Evolutionary conservation across 176 grass and related monocot species (phyloP).

Genomic region (Puya raimondii): DNA sequence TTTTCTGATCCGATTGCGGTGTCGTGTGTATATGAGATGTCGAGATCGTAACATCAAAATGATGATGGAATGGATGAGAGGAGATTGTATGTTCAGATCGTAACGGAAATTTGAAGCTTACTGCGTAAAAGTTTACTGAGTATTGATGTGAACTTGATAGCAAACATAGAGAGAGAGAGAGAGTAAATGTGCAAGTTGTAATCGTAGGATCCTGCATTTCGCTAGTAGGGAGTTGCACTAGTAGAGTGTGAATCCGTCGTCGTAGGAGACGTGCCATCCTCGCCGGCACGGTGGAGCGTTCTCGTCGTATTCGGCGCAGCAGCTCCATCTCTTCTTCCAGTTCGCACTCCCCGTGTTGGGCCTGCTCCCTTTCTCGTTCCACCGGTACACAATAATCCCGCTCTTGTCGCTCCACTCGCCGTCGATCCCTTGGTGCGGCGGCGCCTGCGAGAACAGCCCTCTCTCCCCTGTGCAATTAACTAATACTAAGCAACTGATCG

Average conservation of each 20-base stretch:
- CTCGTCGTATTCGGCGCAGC: slow-evolving; percentile 60
- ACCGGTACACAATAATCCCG: slow-evolving; percentile 66
- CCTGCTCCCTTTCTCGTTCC: slow-evolving; percentile 45
- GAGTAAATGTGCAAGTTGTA: too few species aligned
- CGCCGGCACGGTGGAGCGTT: slow-evolving; percentile 44
- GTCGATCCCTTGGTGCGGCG: slow-evolving; percentile 75
- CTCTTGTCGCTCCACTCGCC: slow-evolving; percentile 84
- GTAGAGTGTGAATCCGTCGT: slow-evolving; percentile 65
- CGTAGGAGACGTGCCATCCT: slow-evolving; percentile 57
- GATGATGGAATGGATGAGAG: too few species aligned
- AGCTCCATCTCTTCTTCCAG: slow-evolving; percentile 76
- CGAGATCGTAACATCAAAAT: too few species aligned
- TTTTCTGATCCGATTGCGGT: too few species aligned
- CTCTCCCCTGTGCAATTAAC: slow-evolving; percentile 41
- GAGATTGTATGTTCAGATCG: too few species aligned
- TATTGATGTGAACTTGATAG: too few species aligned
- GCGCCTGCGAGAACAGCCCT: slow-evolving; percentile 56
- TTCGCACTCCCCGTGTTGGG: slow-evolving; percentile 48
- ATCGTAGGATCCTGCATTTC: neutral
- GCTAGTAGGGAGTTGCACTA: slow-evolving; percentile 8
- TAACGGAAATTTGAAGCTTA: too few species aligned
- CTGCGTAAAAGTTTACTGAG: too few species aligned
- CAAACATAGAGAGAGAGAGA: too few species aligned
- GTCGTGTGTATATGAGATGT: too few species aligned
- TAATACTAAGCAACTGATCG: neutral